A percentile compares a stretch with the other conserved stretches of the same genome.
Evolutionary conservation across 345 rosid genomes (phyloP).

Genomic region (Rhodamnia rubescens): DNA sequence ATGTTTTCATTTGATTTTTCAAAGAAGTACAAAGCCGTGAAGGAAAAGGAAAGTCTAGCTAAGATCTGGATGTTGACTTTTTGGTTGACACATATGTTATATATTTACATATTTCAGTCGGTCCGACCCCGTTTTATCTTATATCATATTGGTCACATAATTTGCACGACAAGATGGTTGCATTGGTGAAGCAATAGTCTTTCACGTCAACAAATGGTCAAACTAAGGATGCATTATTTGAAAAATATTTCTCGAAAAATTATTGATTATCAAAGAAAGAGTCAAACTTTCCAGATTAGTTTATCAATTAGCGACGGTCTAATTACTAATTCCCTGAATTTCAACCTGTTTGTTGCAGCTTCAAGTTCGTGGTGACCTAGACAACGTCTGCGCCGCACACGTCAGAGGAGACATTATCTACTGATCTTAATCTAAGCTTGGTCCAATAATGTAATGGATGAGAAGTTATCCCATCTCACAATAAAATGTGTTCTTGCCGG

Average conservation of each 20-base stretch:
- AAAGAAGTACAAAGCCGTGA: background rate
- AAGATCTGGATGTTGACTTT: background rate
- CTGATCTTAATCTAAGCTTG: background rate
- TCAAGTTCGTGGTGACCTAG: background rate
- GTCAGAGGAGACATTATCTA: background rate
- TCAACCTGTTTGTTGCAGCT: background rate
- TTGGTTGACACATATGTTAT: background rate
- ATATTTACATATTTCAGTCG: background rate
- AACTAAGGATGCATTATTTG: too few species aligned
- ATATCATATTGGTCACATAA: background rate
- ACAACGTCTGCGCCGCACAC: accelerated
- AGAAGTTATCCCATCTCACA: background rate
- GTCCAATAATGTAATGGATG: background rate
- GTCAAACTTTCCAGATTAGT: background rate
- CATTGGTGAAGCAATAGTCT: too few species aligned
- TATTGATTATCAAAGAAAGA: background rate
- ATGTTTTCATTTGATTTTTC: background rate
- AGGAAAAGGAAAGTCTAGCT: background rate
- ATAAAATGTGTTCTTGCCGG: background rate
- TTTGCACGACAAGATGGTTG: too few species aligned
- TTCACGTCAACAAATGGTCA: too few species aligned
- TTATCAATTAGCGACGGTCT: background rate
- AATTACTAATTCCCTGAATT: background rate
- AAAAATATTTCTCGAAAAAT: too few species aligned
- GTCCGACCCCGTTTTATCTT: background rate